Evolutionary conservation across 208 protist species (phyloP).

Genomic region (Leishmania mexicana): DNA sequence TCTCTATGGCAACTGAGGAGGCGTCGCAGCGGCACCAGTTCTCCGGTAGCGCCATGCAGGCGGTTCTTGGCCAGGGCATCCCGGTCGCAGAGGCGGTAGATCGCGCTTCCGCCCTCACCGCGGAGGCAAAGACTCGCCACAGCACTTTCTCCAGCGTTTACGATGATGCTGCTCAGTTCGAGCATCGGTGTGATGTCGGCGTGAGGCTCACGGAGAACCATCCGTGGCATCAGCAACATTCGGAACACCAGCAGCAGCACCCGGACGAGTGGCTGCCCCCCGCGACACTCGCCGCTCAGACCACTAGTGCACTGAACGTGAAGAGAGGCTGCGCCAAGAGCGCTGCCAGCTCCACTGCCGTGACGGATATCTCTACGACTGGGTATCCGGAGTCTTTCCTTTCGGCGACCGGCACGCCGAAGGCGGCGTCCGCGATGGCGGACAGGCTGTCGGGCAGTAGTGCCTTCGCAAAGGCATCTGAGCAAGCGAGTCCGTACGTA

Average conservation of each 20-base stretch:
- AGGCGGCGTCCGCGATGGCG: not conserved
- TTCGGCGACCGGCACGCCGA: not conserved
- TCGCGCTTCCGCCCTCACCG: not conserved
- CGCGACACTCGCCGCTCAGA: not conserved
- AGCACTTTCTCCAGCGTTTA: too few species aligned
- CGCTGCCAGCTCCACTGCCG: not conserved
- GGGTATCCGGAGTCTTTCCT: not conserved
- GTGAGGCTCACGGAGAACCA: not conserved
- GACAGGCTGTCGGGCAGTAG: not conserved
- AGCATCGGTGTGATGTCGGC: not conserved
- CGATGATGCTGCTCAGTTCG: not conserved
- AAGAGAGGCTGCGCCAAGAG: not conserved
- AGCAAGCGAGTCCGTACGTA: not conserved
- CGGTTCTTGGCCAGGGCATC: not conserved
- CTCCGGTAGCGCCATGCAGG: not conserved
- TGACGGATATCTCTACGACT: not conserved
- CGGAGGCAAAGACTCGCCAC: not conserved
- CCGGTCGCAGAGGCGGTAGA: not conserved
- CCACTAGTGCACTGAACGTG: not conserved
- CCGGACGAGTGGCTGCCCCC: not conserved
- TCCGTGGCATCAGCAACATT: not conserved
- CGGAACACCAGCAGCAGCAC: not conserved
- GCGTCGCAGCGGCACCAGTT: slow-evolving; percentile 6
- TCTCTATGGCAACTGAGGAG: slow-evolving; percentile 25
- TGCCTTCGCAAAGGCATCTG: not conserved